Percentiles rank a stretch among this genome's conserved stretches.
Conservation (phyloP, 1,284 basidiomycete genomes). For the Trichosporon ovoides region DNA sequence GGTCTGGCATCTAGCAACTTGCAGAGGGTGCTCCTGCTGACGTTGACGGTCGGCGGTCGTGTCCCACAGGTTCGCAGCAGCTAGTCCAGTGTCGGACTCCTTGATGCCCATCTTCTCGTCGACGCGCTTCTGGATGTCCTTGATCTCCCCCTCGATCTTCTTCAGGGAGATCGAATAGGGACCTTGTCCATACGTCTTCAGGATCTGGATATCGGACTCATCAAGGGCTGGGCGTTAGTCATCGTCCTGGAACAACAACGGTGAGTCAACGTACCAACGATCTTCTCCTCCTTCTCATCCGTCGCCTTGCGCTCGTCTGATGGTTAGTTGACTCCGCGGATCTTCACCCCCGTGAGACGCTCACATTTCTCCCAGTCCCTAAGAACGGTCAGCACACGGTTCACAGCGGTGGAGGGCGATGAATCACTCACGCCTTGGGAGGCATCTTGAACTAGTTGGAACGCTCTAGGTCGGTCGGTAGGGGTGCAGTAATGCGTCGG, state of each 20-base stretch:
- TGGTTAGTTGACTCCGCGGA: background rate
- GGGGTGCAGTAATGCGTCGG: background rate
- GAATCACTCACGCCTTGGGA: background rate
- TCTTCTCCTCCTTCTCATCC: conserved; percentile 84
- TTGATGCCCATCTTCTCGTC: conserved; percentile 98
- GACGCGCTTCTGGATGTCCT: conserved; percentile 93
- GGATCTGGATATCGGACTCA: conserved; percentile 97
- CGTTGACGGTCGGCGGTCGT: conserved; percentile 70
- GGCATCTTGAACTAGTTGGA: conserved; percentile 56
- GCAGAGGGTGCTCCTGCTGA: conserved; percentile 87
- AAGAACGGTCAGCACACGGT: background rate
- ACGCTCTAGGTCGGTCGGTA: conserved; percentile 61
- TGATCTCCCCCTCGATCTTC: conserved; percentile 86
- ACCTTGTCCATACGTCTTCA: conserved; percentile 99
- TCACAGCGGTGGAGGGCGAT: conserved; percentile 2
- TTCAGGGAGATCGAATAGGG: conserved; percentile 88
- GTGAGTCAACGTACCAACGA: conserved; percentile 60
- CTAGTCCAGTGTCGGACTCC: conserved; percentile 96
- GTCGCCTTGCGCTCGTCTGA: conserved; percentile 71
- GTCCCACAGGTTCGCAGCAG: conserved; percentile 96
- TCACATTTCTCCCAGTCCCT: conserved; percentile 97
- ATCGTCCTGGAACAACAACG: background rate
- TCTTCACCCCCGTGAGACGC: conserved; percentile 30
- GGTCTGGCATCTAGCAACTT: conserved; percentile 97
- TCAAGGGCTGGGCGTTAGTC: conserved; percentile 64